These are phyloP conservation scores for Coemansia sp. DNA, from an alignment of 192 early-diverging fungal species.

Conservation along the genomic window DNA sequence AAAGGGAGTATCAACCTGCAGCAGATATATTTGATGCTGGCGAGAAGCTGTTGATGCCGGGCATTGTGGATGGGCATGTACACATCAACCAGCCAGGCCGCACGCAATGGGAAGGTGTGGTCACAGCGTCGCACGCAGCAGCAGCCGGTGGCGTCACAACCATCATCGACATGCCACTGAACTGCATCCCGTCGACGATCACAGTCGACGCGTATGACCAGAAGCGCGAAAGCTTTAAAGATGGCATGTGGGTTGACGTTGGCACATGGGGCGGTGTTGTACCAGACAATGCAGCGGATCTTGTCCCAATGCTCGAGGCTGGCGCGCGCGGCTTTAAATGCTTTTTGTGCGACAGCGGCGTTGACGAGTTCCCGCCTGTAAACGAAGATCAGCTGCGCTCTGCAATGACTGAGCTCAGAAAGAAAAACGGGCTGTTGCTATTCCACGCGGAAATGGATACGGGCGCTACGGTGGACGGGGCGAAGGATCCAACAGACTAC, in stretches of 20 bases:
- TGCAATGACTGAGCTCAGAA: slow-evolving; percentile 66
- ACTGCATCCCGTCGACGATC: slow-evolving; percentile 83
- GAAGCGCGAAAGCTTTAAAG: slow-evolving; percentile 66
- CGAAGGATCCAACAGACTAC: slow-evolving; percentile 60
- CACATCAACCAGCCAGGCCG: slow-evolving; percentile 85
- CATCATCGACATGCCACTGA: slow-evolving; percentile 82
- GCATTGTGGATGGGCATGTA: slow-evolving; percentile 76
- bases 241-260: slow-evolving; percentile 75
- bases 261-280: slow-evolving; percentile 79
- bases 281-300: slow-evolving; percentile 68
- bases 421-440: slow-evolving; percentile 60
- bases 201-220: slow-evolving; percentile 63
- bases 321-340: slow-evolving; percentile 83
- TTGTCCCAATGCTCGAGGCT: slow-evolving; percentile 61
- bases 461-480: slow-evolving; percentile 29
- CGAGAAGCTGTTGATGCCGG: slow-evolving; percentile 66
- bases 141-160: slow-evolving; percentile 82
- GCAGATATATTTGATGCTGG: slow-evolving; percentile 58
- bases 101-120: slow-evolving; percentile 83
- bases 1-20: slow-evolving; percentile 36
- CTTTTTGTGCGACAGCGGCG: slow-evolving; percentile 81
- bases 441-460: slow-evolving; percentile 78
- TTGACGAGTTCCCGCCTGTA: slow-evolving; percentile 81
- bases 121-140: slow-evolving; percentile 74
- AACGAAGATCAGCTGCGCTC: slow-evolving; percentile 63